Conservation (phyloP, 805 yeast genomes). For the Yarrowia divulgata region DNA sequence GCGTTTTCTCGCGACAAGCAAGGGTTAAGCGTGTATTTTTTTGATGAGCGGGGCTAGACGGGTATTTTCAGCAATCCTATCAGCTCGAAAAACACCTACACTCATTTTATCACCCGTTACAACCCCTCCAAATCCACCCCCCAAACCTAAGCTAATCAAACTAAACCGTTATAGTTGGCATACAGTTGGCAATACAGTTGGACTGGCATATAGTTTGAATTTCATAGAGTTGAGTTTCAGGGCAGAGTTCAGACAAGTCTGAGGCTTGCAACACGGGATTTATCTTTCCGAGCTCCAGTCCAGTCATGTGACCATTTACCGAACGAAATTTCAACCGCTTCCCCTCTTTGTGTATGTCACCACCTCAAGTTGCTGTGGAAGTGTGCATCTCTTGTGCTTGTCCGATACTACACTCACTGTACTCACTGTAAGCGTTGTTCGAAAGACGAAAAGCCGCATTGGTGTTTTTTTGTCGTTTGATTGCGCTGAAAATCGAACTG, state of each 20-base stretch:
- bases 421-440: too few species aligned
- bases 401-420: too few species aligned
- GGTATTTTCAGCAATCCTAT: too few species aligned
- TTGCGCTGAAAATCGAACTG: neutral
- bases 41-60: too few species aligned
- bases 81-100: neutral
- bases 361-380: neutral
- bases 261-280: neutral
- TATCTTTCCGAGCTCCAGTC: too few species aligned
- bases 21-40: neutral
- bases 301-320: too few species aligned
- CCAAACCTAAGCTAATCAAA: slow-evolving; percentile 32
- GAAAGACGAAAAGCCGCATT: too few species aligned
- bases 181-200: slow-evolving; percentile 28
- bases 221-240: slow-evolving; percentile 39
- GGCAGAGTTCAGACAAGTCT: slow-evolving; percentile 37
- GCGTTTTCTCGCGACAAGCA: neutral
- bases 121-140: neutral
- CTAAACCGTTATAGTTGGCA: slow-evolving; percentile 33
- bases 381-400: neutral
- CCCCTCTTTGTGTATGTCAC: too few species aligned
- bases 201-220: slow-evolving; percentile 34
- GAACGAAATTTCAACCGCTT: too few species aligned
- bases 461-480: neutral
- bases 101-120: neutral